Conservation (phyloP, 1,284 basidiomycete genomes). For the Taiwanofungus camphoratus region DNA sequence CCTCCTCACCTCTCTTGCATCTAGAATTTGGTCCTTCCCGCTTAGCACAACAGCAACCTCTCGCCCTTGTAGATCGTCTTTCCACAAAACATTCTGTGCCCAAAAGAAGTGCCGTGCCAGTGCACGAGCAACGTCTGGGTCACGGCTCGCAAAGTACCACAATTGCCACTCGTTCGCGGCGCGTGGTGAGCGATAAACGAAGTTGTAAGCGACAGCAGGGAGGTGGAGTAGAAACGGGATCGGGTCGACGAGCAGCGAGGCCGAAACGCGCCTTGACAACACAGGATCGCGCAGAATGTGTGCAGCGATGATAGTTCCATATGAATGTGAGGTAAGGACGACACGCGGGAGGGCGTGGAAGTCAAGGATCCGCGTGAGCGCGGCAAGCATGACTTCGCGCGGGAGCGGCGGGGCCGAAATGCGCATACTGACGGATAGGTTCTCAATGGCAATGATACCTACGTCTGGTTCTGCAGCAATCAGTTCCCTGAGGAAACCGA, state of each 20-base stretch:
- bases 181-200: conserved; percentile 51
- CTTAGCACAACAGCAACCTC: conserved; percentile 39
- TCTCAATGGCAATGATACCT: conserved; percentile 53
- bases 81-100: conserved; percentile 55
- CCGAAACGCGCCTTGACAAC: conserved; percentile 31
- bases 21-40: conserved; percentile 54
- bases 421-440: conserved; percentile 53
- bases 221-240: conserved; percentile 60
- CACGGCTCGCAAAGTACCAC: conserved; percentile 62
- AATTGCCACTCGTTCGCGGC: conserved; percentile 58
- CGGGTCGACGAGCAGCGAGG: conserved; percentile 51
- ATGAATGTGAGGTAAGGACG: conserved; percentile 53
- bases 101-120: conserved; percentile 61
- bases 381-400: conserved; percentile 32
- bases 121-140: conserved; percentile 54
- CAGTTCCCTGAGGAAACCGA: conserved; percentile 41
- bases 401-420: conserved; percentile 46
- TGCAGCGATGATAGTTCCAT: conserved; percentile 52
- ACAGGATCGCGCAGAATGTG: conserved; percentile 38
- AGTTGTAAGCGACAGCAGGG: conserved; percentile 57
- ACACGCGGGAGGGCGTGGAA: conserved; percentile 36
- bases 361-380: conserved; percentile 36
- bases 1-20: conserved; percentile 40
- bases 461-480: conserved; percentile 36
- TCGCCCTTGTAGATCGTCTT: conserved; percentile 41